These are phyloP conservation scores for Polyporus arcularius DNA, from an alignment of 768 basidiomycete genomes.

Conservation along the genomic window DNA sequence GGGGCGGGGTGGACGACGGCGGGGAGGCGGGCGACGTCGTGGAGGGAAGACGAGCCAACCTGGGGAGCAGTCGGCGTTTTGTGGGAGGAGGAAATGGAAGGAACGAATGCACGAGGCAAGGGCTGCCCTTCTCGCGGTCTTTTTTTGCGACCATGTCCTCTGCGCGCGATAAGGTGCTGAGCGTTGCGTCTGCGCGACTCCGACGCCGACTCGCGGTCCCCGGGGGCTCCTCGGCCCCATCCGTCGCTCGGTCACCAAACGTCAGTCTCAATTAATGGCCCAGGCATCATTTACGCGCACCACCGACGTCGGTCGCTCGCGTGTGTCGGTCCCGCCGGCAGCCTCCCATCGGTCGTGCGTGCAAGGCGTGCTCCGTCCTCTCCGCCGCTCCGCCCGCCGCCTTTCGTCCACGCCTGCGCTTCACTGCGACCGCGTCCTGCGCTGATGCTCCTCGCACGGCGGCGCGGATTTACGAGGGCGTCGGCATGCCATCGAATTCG, in stretches of 20 bases:
- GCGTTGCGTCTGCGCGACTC: neutral
- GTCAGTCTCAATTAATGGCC: neutral
- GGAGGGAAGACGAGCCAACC: slow-evolving; percentile 5
- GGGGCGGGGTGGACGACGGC: neutral
- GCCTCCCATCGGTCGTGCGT: too few species aligned
- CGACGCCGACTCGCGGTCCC: neutral
- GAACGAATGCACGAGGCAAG: slow-evolving; percentile 14
- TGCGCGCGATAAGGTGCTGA: slow-evolving; percentile 7
- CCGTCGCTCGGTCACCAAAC: slow-evolving; percentile 14
- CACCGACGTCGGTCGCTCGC: neutral
- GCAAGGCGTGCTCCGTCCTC: too few species aligned
- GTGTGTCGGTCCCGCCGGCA: neutral
- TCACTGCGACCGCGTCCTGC: neutral
- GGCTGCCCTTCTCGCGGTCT: neutral
- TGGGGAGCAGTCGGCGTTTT: slow-evolving; percentile 1
- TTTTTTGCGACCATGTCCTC: slow-evolving; percentile 2
- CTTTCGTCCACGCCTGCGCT: too few species aligned
- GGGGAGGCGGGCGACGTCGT: neutral
- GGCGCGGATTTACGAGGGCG: neutral
- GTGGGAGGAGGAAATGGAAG: slow-evolving; percentile 15
- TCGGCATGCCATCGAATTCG: neutral
- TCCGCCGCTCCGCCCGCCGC: too few species aligned
- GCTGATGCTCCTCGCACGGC: neutral
- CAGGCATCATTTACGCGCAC: neutral
- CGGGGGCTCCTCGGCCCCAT: slow-evolving; percentile 9